A percentile compares a stretch with the other conserved stretches of the same genome.
Conservation (phyloP, 208 protist species). For the Trypanosoma rangeli region DNA sequence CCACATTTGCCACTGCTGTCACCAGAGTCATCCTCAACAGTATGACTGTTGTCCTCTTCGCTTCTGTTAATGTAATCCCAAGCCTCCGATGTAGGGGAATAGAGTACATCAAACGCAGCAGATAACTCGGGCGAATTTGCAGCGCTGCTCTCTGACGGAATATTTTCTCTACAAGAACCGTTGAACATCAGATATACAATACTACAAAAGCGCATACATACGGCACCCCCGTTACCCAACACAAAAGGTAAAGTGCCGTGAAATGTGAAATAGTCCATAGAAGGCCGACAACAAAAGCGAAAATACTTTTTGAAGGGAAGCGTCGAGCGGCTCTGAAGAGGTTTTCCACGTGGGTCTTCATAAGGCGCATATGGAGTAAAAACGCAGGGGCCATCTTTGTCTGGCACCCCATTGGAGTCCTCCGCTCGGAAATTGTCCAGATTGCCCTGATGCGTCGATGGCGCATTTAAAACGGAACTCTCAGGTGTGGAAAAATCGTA, state of each 20-base stretch:
- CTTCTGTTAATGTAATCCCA: not conserved
- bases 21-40: not conserved
- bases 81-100: not conserved
- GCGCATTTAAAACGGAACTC: not conserved
- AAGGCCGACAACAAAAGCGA: not conserved
- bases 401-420: not conserved
- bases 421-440: not conserved
- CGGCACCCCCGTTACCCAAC: not conserved
- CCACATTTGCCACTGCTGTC: not conserved
- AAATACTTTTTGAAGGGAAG: not conserved
- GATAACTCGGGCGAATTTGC: not conserved
- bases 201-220: not conserved
- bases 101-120: not conserved
- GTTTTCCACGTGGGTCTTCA: not conserved
- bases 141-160: conserved; percentile 4
- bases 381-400: not conserved
- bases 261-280: not conserved
- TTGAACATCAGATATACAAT: not conserved
- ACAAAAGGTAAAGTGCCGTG: not conserved
- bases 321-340: not conserved
- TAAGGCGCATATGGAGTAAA: not conserved
- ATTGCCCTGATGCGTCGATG: not conserved
- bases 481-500: not conserved
- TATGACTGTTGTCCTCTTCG: not conserved
- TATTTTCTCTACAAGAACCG: not conserved